A percentile compares a stretch with the other conserved stretches of the same genome.
Evolutionary conservation across 2,329 filamentous ascomycete species (phyloP).

Genomic region (Stagonosporopsis cucurbitacearum): DNA sequence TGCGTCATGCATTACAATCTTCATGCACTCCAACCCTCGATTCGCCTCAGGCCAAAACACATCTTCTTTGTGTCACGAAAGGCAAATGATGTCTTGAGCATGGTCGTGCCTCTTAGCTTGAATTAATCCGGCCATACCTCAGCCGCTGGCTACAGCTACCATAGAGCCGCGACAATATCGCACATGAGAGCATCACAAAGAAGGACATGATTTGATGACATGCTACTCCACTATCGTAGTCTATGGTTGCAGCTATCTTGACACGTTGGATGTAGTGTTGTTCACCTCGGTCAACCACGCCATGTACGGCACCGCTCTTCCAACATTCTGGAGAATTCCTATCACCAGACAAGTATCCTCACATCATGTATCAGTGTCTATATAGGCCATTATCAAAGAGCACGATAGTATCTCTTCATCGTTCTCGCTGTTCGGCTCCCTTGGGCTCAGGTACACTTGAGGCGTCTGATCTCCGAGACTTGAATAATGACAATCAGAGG

Average conservation of each 20-base stretch:
- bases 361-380: neutral
- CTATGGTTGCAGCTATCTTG: neutral
- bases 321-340: too few species aligned
- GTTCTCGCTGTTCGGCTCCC: constrained; percentile 19
- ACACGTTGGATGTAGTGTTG: too few species aligned
- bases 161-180: neutral
- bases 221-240: neutral
- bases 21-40: constrained; percentile 2
- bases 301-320: too few species aligned
- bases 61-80: too few species aligned
- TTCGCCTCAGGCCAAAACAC: neutral
- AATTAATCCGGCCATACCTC: neutral
- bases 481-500: constrained; percentile 44
- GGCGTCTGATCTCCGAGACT: constrained; percentile 43
- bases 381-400: neutral
- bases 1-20: constrained; percentile 16
- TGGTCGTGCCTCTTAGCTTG: neutral
- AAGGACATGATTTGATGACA: neutral
- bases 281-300: too few species aligned
- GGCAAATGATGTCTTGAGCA: neutral
- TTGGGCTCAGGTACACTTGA: constrained; percentile 21
- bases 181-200: neutral
- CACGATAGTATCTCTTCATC: constrained; percentile 15
- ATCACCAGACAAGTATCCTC: neutral
- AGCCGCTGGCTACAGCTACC: neutral